These are phyloP conservation scores for Litchi chinensis DNA, from an alignment of 345 rosid genomes.

Conservation along the genomic window DNA sequence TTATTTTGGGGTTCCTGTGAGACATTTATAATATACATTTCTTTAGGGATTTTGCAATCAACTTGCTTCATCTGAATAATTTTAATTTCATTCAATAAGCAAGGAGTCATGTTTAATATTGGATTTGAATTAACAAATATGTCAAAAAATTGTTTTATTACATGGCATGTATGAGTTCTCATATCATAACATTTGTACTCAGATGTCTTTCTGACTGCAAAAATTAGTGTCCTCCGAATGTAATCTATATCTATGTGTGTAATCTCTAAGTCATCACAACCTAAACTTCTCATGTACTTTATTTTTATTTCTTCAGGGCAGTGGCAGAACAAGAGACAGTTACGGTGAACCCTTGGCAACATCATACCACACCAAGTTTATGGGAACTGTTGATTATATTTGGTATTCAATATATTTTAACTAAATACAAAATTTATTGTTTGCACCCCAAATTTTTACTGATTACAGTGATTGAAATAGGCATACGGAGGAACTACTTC, in stretches of 20 bases:
- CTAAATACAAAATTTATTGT: background rate
- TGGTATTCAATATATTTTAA: conserved; percentile 49
- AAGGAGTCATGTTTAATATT: background rate
- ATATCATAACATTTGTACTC: too few species aligned
- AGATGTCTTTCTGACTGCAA: too few species aligned
- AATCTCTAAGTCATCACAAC: background rate
- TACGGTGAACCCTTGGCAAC: conserved; percentile 92
- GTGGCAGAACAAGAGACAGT: conserved; percentile 53
- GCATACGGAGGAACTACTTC: conserved; percentile 77
- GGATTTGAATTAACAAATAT: background rate
- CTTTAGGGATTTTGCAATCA: conserved; percentile 5
- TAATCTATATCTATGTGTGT: too few species aligned
- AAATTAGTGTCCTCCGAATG: too few species aligned
- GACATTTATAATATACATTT: conserved; percentile 16
- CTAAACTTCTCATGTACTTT: conserved; percentile 14
- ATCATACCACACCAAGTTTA: conserved; percentile 79
- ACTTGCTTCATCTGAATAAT: background rate
- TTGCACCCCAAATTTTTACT: conserved; percentile 2
- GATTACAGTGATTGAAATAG: conserved; percentile 41
- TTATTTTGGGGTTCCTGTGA: conserved; percentile 72
- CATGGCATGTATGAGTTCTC: background rate
- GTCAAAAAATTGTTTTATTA: background rate
- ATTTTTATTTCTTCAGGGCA: conserved; percentile 56
- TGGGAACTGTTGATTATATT: conserved; percentile 94
- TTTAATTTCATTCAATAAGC: too few species aligned